Evolutionary conservation across 371 early-diverging fungal genomes (phyloP).

Genomic region (Mucor circinelloides): DNA sequence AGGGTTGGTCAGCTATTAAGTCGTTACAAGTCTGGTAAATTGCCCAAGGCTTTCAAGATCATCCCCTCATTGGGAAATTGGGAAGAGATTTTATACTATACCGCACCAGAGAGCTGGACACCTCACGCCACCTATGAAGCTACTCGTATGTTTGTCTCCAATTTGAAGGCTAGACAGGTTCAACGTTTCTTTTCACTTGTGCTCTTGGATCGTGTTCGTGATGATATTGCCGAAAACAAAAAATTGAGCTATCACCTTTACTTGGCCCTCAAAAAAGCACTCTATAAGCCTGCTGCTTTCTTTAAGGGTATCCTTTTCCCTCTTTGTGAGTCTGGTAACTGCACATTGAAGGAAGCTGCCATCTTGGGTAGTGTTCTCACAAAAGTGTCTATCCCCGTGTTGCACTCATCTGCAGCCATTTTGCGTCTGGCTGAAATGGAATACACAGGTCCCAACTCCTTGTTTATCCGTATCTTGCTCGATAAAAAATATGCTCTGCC

Average conservation of each 20-base stretch:
- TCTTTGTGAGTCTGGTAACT: conserved; percentile 91
- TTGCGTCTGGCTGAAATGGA: conserved; percentile 96
- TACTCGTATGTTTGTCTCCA: conserved; percentile 94
- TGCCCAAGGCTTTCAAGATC: conserved; percentile 99
- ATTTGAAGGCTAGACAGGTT: conserved; percentile 90
- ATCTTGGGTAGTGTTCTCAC: conserved; percentile 91
- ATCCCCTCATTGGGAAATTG: conserved; percentile 94
- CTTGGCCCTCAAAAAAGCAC: conserved; percentile 93
- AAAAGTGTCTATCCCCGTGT: conserved; percentile 92
- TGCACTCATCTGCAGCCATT: conserved; percentile 95
- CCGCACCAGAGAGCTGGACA: conserved; percentile 93
- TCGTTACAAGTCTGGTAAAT: conserved; percentile 93
- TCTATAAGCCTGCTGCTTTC: conserved; percentile 97
- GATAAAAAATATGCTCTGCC: conserved; percentile 99
- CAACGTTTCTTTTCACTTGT: conserved; percentile 88
- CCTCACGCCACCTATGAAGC: conserved; percentile 96
- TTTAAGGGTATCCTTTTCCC: conserved; percentile 98
- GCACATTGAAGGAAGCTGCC: conserved; percentile 97
- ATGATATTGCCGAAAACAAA: conserved; percentile 93
- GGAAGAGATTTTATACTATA: conserved; percentile 94
- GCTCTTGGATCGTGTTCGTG: conserved; percentile 88
- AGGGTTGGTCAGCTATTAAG: conserved; percentile 88
- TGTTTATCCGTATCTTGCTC: conserved; percentile 93
- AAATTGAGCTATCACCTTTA: conserved; percentile 96
- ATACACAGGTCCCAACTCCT: conserved; percentile 92